Evolutionary conservation across 2,329 filamentous ascomycete species (phyloP).

Genomic region (Didymella pomorum): DNA sequence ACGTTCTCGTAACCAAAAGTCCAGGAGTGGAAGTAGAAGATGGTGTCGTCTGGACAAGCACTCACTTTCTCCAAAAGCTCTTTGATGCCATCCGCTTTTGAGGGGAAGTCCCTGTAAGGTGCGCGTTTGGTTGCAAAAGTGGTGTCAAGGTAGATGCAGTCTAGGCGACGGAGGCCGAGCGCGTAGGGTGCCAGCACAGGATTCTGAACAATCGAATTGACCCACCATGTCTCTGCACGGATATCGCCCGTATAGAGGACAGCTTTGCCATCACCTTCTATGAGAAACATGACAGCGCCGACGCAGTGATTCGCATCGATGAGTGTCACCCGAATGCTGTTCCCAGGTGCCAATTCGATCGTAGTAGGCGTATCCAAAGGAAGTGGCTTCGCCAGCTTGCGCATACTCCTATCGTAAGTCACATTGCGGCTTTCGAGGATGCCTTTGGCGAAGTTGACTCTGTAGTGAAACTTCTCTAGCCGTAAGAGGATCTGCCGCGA

Average conservation of each 20-base stretch:
- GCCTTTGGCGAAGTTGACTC: constrained; percentile 81
- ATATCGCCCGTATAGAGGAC: constrained; percentile 91
- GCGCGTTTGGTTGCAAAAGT: constrained; percentile 70
- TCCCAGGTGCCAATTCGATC: constrained; percentile 75
- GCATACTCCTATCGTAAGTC: constrained; percentile 76
- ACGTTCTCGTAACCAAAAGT: constrained; percentile 95
- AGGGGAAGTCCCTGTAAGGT: constrained; percentile 62
- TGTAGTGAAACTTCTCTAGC: constrained; percentile 79
- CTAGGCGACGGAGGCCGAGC: constrained; percentile 59
- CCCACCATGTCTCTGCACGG: constrained; percentile 85
- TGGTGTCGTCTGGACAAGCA: constrained; percentile 73
- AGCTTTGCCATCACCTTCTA: constrained; percentile 75
- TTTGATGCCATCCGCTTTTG: constrained; percentile 76
- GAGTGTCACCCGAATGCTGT: constrained; percentile 79
- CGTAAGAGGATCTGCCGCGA: constrained; percentile 69
- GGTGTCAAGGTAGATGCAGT: constrained; percentile 89
- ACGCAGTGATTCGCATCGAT: constrained; percentile 93
- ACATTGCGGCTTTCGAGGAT: constrained; percentile 77
- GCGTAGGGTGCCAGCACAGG: constrained; percentile 80
- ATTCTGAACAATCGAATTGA: constrained; percentile 74
- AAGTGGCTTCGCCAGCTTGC: constrained; percentile 76
- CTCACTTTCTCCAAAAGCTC: constrained; percentile 76
- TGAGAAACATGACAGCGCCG: constrained; percentile 90
- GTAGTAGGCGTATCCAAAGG: constrained; percentile 80
- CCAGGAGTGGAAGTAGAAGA: constrained; percentile 88